A percentile compares a stretch with the other conserved stretches of the same genome.
Evolutionary conservation across 2,329 filamentous ascomycete species (phyloP).

Genomic region (Fusarium cicatricum): DNA sequence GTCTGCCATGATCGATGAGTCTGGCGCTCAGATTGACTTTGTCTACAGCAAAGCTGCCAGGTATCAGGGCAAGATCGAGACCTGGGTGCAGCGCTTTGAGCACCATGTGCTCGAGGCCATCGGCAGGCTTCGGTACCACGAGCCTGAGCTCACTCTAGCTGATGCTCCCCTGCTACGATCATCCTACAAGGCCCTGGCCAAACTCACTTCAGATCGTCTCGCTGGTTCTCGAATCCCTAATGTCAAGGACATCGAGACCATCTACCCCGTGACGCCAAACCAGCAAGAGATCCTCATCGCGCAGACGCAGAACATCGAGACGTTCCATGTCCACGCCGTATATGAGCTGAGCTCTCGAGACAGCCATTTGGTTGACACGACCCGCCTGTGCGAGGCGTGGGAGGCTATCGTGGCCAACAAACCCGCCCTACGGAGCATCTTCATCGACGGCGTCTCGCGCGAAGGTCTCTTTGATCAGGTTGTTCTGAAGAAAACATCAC

Average conservation of each 20-base stretch:
- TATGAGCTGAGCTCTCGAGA: constrained; percentile 55
- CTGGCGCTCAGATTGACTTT: constrained; percentile 54
- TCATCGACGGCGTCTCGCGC: constrained; percentile 59
- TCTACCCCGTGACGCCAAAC: constrained; percentile 57
- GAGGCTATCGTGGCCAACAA: constrained; percentile 57
- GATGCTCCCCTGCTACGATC: constrained; percentile 59
- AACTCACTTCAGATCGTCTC: constrained; percentile 54
- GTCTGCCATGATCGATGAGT: constrained; percentile 55
- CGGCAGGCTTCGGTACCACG: constrained; percentile 50
- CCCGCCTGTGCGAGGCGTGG: constrained; percentile 59
- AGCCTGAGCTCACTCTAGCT: constrained; percentile 58
- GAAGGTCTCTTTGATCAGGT: constrained; percentile 60
- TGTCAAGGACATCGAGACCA: constrained; percentile 57
- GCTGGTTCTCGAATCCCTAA: constrained; percentile 51
- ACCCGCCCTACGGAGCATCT: constrained; percentile 58
- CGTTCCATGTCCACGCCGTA: constrained; percentile 55
- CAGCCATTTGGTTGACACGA: constrained; percentile 51
- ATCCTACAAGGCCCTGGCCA: constrained; percentile 55
- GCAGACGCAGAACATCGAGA: constrained; percentile 52
- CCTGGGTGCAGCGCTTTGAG: constrained; percentile 59
- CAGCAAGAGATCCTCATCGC: constrained; percentile 61
- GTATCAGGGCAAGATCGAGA: constrained; percentile 53
- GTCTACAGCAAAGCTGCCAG: constrained; percentile 53
- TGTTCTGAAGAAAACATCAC: constrained; percentile 56
- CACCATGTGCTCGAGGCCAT: constrained; percentile 56